Evolutionary conservation across 164 flowering plant species (phyloP), one percentile per base, ranked within the genome.

Genomic region (Aristolochia contorta): DNA sequence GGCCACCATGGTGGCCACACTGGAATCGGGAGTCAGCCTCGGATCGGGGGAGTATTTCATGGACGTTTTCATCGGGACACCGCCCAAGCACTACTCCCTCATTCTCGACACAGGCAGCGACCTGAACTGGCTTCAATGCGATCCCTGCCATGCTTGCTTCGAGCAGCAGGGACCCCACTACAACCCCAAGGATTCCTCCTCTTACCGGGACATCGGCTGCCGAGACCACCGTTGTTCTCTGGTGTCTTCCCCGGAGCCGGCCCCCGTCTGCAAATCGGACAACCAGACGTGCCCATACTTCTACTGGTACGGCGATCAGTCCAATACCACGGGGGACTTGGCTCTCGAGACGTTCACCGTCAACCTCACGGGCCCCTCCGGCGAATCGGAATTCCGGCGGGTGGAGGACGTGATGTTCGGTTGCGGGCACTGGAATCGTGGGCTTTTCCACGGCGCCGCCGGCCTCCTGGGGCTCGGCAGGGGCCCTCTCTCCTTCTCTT

Each of bases 21-120:
- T 93, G 64, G 89, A 75, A 65, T 93, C 97, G 6, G 99, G 99
- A 1, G 92, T 88, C 24, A 82, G 79, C 54, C 81, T 81, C 41
- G 99, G 99, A 16, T 86, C 97, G 15, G 99, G 99, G 0, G 99
- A 93, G 73, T 93, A 93, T 68, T 85, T 93, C 77, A 93, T 93
- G 79, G 99, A 93, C 69, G 96, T 93, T 22, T 86, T 81, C 64
- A 64, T 90, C 18, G 99, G 99, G 52, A 86, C 96, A 1, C 99
- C 99, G n/a, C 92, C 99, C 0, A 80, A 77, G 64, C 99, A 93
- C 59, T 86, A 67, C 73, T 84, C 85, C 20, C 60, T 93, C 59
- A 93, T 93, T 14, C 82, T 93, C 23, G 99, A 93, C 61, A 93
- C 99, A 12, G 99, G 99, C 7, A 90, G 97, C 56, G 99, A 93